A percentile compares a stretch with the other conserved stretches of the same genome.
Evolutionary conservation across 2,329 filamentous ascomycete genomes (phyloP).

Genomic region (Trichophyton benhamiae): DNA sequence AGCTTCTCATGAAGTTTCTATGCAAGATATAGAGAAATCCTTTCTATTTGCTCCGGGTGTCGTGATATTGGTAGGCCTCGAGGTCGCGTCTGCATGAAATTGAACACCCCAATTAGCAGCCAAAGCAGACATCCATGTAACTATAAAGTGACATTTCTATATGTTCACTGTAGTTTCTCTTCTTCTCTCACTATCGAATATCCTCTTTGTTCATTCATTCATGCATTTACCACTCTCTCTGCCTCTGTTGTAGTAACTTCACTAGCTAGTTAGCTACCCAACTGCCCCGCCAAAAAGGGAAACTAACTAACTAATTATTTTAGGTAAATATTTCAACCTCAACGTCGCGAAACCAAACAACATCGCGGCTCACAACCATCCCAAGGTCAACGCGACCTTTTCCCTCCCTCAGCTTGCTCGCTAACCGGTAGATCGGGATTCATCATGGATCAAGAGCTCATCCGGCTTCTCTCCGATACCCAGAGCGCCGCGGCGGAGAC

Average conservation of each 20-base stretch:
- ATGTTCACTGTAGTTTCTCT: too few species aligned
- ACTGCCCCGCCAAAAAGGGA: neutral
- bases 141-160: too few species aligned
- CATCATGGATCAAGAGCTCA: conserved; percentile 82
- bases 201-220: neutral
- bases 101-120: too few species aligned
- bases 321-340: neutral
- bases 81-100: too few species aligned
- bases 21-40: too few species aligned
- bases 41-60: too few species aligned
- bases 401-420: neutral
- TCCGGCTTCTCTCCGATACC: conserved; percentile 75
- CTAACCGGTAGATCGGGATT: neutral
- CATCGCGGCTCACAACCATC: neutral
- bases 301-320: neutral
- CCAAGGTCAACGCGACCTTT: neutral
- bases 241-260: neutral
- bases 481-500: conserved; percentile 63
- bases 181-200: too few species aligned
- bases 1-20: too few species aligned
- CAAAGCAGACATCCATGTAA: too few species aligned
- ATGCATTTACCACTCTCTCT: neutral
- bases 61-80: too few species aligned
- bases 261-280: neutral
- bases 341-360: neutral